Evolutionary conservation across 805 yeast species (phyloP).

Genomic region (Spathaspora boniae): DNA sequence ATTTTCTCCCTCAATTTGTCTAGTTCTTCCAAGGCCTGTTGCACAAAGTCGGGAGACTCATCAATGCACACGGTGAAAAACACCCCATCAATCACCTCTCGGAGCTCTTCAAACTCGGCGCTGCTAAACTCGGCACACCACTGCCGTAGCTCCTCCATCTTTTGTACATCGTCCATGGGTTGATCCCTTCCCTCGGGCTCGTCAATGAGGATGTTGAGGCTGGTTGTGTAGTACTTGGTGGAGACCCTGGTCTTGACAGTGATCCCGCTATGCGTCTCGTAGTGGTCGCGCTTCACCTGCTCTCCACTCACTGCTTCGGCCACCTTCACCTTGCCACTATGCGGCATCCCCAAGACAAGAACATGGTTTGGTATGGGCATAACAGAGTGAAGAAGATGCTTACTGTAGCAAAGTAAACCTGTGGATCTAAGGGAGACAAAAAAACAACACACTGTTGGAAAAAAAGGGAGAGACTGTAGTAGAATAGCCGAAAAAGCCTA

Average conservation of each 20-base stretch:
- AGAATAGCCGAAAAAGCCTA: too few relatives aligned
- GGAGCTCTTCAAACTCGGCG: conserved; percentile 37
- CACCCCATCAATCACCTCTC: conserved; percentile 46
- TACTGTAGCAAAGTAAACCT: too few relatives aligned
- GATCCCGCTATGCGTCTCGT: conserved; percentile 30
- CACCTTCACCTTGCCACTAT: conserved; percentile 36
- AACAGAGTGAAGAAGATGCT: neutral
- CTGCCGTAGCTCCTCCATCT: conserved; percentile 18
- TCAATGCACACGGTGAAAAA: conserved; percentile 36
- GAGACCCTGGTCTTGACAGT: conserved; percentile 21
- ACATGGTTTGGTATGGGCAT: conserved; percentile 39
- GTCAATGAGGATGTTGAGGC: conserved; percentile 32
- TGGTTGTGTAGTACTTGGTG: conserved; percentile 31
- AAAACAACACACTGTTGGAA: too few relatives aligned
- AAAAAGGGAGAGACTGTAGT: too few relatives aligned
- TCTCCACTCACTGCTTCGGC: conserved; percentile 23
- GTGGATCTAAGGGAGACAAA: too few relatives aligned
- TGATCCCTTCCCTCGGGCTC: too few relatives aligned
- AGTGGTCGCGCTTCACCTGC: conserved; percentile 29
- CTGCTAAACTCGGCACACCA: conserved; percentile 41
- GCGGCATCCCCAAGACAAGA: conserved; percentile 43
- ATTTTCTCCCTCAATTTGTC: conserved; percentile 13
- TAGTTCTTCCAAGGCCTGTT: conserved; percentile 16
- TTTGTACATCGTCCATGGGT: conserved; percentile 5
- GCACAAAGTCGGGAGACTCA: conserved; percentile 19